Evolutionary conservation across 305 asterid genomes (phyloP).

Genomic region (Nicotiana rustica): DNA sequence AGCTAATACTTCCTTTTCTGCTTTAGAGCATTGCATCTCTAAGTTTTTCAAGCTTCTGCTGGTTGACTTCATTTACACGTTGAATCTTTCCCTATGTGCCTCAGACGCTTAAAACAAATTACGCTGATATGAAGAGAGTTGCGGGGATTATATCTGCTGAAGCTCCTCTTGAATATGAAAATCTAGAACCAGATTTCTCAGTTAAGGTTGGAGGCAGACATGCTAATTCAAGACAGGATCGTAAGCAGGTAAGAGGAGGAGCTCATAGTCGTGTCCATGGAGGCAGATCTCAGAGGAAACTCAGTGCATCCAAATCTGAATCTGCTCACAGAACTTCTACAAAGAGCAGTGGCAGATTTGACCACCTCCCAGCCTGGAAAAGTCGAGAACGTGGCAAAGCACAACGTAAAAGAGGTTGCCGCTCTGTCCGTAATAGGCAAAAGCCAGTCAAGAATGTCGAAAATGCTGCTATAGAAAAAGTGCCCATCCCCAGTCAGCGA

Average conservation of each 20-base stretch:
- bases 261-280: constrained; percentile 54
- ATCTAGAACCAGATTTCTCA: constrained; percentile 47
- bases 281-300: constrained; percentile 55
- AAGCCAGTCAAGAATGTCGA: constrained; percentile 46
- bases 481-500: constrained; percentile 41
- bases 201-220: constrained; percentile 48
- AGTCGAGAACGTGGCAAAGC: constrained; percentile 59
- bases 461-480: constrained; percentile 37
- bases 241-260: constrained; percentile 60
- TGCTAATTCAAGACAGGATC: constrained; percentile 52
- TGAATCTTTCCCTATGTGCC: neutral
- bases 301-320: constrained; percentile 45
- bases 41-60: constrained; percentile 28
- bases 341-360: constrained; percentile 44
- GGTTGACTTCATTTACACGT: constrained; percentile 26
- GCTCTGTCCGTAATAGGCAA: constrained; percentile 52
- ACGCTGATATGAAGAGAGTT: constrained; percentile 44
- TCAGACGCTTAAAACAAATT: constrained; percentile 58
- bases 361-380: constrained; percentile 55
- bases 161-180: constrained; percentile 41
- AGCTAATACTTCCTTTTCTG: neutral
- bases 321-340: constrained; percentile 37
- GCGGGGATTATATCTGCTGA: constrained; percentile 40
- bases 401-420: constrained; percentile 58
- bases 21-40: neutral